Conservation (phyloP, 2,329 filamentous ascomycete species). For the Neofusicoccum kwambonambiense region DNA sequence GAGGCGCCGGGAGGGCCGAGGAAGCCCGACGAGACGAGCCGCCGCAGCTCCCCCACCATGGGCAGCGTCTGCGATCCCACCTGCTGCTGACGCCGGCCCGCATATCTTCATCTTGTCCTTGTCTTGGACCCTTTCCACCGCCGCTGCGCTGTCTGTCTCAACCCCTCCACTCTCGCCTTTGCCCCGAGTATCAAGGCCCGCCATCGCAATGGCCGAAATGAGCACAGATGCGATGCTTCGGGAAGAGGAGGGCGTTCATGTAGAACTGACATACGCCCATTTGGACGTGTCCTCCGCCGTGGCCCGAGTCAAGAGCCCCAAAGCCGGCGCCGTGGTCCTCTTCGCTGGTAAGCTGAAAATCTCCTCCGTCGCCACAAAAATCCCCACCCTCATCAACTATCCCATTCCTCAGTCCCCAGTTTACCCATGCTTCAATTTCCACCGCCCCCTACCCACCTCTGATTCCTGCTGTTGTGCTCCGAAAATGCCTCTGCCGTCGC, state of each 20-base stretch:
- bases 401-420: background rate
- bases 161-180: background rate
- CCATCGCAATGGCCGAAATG: background rate
- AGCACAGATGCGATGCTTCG: slow-evolving; percentile 13
- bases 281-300: slow-evolving; percentile 61
- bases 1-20: background rate
- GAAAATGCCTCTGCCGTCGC: background rate
- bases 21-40: background rate
- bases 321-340: slow-evolving; percentile 72
- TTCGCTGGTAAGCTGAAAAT: slow-evolving; percentile 60
- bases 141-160: background rate
- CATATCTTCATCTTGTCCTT: slow-evolving; percentile 7
- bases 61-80: background rate
- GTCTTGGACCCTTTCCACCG: slow-evolving; percentile 11
- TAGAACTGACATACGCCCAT: slow-evolving; percentile 64
- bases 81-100: background rate
- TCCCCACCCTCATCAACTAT: slow-evolving; percentile 4
- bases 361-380: background rate
- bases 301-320: slow-evolving; percentile 67
- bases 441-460: background rate
- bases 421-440: background rate
- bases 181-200: background rate
- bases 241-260: slow-evolving; percentile 57
- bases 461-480: background rate
- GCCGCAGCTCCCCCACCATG: background rate